Evolutionary conservation across 441 rosid genomes (phyloP).

Genomic region (Erodium chrysanthum): DNA sequence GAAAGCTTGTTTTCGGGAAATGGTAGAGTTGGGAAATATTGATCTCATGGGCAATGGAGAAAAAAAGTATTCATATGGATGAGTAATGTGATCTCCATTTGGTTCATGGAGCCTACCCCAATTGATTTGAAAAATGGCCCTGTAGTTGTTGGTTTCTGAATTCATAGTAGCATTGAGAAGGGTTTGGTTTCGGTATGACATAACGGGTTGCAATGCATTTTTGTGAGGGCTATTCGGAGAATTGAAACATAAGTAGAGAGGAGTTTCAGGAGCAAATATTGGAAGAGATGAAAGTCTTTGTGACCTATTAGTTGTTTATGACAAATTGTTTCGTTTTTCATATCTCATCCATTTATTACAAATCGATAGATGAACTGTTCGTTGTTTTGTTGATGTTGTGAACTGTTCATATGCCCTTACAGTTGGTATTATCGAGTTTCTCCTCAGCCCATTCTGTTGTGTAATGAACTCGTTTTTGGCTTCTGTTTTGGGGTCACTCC

Average conservation of each 20-base stretch:
- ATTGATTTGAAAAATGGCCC: background rate
- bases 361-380: background rate
- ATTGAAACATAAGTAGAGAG: background rate
- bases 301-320: background rate
- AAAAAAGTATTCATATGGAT: too few relatives aligned
- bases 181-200: background rate
- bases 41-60: too few relatives aligned
- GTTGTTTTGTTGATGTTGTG: background rate
- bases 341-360: background rate
- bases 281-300: background rate
- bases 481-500: conserved; percentile 7
- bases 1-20: too few relatives aligned
- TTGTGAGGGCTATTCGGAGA: background rate
- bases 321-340: background rate
- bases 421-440: too few relatives aligned
- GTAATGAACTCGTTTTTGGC: background rate
- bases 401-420: too few relatives aligned
- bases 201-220: background rate
- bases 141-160: background rate
- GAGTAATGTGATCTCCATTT: too few relatives aligned
- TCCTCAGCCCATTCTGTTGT: background rate
- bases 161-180: background rate
- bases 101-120: too few relatives aligned
- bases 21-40: too few relatives aligned
- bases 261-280: background rate